Conservation (phyloP, 257 asterid species). For the Solanum infundibuliforme region DNA sequence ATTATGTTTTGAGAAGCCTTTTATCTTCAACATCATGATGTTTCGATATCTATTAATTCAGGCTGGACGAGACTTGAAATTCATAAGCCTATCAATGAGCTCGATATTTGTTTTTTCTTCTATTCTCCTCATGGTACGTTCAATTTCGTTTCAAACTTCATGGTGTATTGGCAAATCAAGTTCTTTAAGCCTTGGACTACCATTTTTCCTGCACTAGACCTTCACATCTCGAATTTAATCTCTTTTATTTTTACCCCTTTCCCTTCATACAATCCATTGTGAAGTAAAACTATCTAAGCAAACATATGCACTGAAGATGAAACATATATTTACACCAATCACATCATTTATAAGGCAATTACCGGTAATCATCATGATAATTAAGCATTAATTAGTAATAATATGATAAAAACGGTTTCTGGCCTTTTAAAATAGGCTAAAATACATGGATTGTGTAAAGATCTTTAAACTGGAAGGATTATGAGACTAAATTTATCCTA, state of each 20-base stretch:
- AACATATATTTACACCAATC: neutral
- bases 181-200: neutral
- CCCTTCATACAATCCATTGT: neutral
- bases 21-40: neutral
- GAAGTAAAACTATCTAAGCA: neutral
- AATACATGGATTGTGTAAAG: neutral
- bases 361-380: neutral
- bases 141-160: neutral
- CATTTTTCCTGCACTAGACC: neutral
- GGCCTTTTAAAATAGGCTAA: neutral
- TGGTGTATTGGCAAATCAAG: neutral
- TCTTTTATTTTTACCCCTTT: neutral
- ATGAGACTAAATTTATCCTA: neutral
- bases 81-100: conserved; percentile 78
- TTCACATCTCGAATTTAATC: neutral
- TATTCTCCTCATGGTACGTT: conserved; percentile 56
- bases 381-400: neutral
- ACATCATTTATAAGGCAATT: neutral
- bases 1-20: neutral
- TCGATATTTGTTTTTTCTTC: conserved; percentile 54
- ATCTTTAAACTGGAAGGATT: neutral
- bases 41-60: conserved; percentile 6
- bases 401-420: neutral
- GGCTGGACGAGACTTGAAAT: conserved; percentile 97
- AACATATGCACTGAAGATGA: neutral